These are phyloP conservation scores for Cucurbita ficifolia DNA, from an alignment of 306 rosid species.

Conservation along the genomic window DNA sequence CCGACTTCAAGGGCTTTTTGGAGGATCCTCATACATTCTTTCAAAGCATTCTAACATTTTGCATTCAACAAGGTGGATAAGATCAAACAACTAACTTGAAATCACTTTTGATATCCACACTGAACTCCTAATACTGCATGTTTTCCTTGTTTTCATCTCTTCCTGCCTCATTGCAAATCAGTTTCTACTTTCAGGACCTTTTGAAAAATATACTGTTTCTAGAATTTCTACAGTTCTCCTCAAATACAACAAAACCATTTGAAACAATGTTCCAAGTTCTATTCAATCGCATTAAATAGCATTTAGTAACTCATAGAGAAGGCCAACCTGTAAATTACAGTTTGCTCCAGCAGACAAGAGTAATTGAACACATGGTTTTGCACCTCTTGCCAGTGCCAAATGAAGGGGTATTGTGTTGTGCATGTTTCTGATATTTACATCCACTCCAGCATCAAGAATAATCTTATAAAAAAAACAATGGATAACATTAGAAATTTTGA, in stretches of 20 bases:
- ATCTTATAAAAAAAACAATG: slow-evolving; percentile 25
- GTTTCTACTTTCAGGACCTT: background rate
- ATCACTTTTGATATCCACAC: background rate
- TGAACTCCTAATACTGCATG: background rate
- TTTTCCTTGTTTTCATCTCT: background rate
- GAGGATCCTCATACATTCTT: background rate
- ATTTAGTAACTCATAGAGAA: background rate
- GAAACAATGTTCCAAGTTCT: background rate
- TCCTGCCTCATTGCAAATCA: background rate
- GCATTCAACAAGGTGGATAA: background rate
- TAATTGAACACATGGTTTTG: slow-evolving; percentile 82
- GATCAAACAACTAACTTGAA: background rate
- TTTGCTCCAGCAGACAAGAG: slow-evolving; percentile 85
- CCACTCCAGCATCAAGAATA: slow-evolving; percentile 85
- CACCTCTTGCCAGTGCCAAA: slow-evolving; percentile 93
- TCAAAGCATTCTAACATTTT: background rate
- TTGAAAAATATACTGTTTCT: background rate
- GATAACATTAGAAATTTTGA: background rate
- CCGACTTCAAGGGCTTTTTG: background rate
- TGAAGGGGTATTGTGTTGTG: slow-evolving; percentile 94
- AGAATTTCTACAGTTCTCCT: background rate
- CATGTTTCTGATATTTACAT: slow-evolving; percentile 79
- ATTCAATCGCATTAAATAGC: background rate
- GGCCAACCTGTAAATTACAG: slow-evolving; percentile 76
- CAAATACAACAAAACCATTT: background rate